Evolutionary conservation across 139 green algal genomes (phyloP).

Genomic region (Limnomonas spitsbergensis): DNA sequence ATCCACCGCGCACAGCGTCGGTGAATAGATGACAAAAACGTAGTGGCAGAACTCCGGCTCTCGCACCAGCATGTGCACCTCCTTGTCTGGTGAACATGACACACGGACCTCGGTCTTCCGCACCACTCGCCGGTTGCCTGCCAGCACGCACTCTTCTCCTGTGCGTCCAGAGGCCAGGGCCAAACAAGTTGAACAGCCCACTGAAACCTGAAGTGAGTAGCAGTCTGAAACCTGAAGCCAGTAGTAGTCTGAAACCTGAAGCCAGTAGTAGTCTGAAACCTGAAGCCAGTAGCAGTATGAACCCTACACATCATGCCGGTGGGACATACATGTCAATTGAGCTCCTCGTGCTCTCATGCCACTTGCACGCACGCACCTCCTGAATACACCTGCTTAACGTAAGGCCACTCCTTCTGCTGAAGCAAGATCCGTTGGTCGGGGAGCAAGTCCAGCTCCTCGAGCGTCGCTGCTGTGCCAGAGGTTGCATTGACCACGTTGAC

Average conservation of each 20-base stretch:
- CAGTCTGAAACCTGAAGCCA: too few species aligned
- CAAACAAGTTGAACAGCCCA: too few species aligned
- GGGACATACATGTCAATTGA: too few species aligned
- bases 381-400: conserved; percentile 17
- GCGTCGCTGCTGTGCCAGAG: not conserved
- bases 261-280: too few species aligned
- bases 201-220: too few species aligned
- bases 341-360: not conserved
- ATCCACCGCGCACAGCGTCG: conserved; percentile 35
- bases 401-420: conserved; percentile 4
- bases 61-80: conserved; percentile 43
- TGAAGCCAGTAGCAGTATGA: too few species aligned
- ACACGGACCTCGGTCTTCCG: conserved; percentile 33
- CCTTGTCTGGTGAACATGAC: conserved; percentile 45
- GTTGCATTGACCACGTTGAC: not conserved
- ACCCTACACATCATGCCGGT: too few species aligned
- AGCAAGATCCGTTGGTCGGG: not conserved
- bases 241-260: too few species aligned
- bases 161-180: too few species aligned
- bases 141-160: conserved; percentile 40
- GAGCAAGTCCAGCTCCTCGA: conserved; percentile 1
- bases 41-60: conserved; percentile 58
- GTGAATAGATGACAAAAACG: conserved; percentile 46
- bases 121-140: conserved; percentile 12
- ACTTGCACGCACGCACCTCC: not conserved